Conservation (phyloP, 352 stramenopile genomes). For the Phytophthora idaei region DNA sequence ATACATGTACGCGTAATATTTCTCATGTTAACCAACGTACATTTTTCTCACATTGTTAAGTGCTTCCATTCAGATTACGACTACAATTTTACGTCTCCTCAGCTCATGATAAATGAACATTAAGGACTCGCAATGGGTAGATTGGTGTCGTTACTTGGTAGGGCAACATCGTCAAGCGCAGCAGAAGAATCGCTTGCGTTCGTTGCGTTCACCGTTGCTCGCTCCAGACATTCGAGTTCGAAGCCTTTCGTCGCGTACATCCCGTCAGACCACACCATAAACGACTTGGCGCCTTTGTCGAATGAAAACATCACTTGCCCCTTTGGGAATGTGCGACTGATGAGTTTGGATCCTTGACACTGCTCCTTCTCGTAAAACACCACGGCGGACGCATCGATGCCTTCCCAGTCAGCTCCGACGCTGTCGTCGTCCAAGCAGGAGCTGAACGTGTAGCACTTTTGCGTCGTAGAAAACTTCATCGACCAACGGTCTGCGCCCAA, state of each 20-base stretch:
- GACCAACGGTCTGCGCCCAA: slow-evolving; percentile 4
- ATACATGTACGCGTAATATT: no score
- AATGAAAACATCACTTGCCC: slow-evolving; percentile 20
- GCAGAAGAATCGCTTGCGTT: slow-evolving; percentile 6
- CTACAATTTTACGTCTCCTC: no score
- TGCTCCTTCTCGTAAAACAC: slow-evolving; percentile 29
- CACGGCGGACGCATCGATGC: slow-evolving; percentile 6
- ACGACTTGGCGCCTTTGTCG: slow-evolving; percentile 26
- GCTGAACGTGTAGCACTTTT: slow-evolving; percentile 33
- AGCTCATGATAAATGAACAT: no score
- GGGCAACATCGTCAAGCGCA: neutral
- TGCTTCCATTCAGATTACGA: no score
- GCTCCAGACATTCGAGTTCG: slow-evolving; percentile 16
- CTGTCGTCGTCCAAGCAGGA: slow-evolving; percentile 6
- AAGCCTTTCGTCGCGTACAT: slow-evolving; percentile 27
- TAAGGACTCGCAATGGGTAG: neutral
- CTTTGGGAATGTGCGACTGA: slow-evolving; percentile 12
- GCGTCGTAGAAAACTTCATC: slow-evolving; percentile 23
- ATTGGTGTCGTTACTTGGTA: neutral
- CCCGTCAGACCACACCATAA: slow-evolving; percentile 28
- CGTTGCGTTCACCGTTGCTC: slow-evolving; percentile 6
- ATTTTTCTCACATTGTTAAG: no score
- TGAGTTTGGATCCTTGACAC: slow-evolving; percentile 16
- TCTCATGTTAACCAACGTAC: no score
- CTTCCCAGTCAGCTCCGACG: slow-evolving; percentile 21